phyloP scores from a whole-genome alignment of 345 rosid genomes.

The Eucalyptus victrix region DNA sequence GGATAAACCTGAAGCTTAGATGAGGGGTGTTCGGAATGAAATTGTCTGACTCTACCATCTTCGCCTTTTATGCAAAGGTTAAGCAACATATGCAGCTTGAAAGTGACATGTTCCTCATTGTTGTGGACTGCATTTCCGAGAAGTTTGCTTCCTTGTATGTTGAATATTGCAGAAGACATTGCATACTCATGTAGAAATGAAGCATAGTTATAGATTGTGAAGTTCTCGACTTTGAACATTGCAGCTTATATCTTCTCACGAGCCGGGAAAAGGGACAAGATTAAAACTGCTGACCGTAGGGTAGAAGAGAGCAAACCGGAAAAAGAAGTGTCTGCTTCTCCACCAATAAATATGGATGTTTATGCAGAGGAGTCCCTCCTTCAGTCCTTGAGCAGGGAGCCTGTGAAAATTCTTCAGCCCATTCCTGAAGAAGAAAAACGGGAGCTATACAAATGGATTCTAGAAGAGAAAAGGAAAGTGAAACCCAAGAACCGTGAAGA shows the following conservation, averaged over 20 bases:
- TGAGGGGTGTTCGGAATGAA: background rate
- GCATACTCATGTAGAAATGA: background rate
- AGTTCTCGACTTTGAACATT: background rate
- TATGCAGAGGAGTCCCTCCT: slow-evolving; percentile 1
- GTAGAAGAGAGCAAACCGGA: slow-evolving; percentile 10
- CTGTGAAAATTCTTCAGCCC: slow-evolving; percentile 25
- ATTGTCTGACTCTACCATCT: background rate
- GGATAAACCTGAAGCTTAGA: background rate
- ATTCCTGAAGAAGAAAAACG: slow-evolving; percentile 60
- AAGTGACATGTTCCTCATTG: background rate
- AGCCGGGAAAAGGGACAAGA: slow-evolving; percentile 24
- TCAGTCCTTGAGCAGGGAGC: slow-evolving; percentile 10
- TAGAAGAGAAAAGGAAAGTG: slow-evolving; percentile 64
- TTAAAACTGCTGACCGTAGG: slow-evolving; percentile 8
- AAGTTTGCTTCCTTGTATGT: background rate
- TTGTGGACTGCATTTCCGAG: background rate
- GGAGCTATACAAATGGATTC: slow-evolving; percentile 60
- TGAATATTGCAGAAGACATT: background rate
- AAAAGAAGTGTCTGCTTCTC: slow-evolving; percentile 4
- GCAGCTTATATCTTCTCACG: slow-evolving; percentile 63
- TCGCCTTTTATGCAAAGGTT: background rate
- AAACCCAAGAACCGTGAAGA: slow-evolving; percentile 36
- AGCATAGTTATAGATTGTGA: background rate
- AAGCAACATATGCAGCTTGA: background rate
- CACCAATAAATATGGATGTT: background rate